Base-by-base conservation (phyloP, 106 monocot genomes). In the Allium fistulosum region DNA sequence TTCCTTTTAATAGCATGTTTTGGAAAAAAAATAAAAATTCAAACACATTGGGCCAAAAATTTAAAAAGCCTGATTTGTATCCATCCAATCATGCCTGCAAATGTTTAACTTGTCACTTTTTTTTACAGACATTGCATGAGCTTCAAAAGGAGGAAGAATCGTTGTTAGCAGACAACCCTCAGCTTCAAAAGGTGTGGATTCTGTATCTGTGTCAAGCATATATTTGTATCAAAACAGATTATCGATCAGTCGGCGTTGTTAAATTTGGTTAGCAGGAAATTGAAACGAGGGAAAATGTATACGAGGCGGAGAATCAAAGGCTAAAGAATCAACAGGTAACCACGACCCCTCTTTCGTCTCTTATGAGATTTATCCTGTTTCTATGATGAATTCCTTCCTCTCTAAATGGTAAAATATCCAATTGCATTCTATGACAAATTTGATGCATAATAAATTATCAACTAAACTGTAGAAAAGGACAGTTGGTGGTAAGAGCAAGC, bases 291-390 rank as follows among this genome's bases (percentile, higher is more conserved):
- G 56, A 8, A 45, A 68, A 53, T 9, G 68, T 51, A 15, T 68
- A 68, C 10, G 55, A 45, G 10, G 27, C 11, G 55, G 68, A 68
- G 68, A 53, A 68, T 56, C 52, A 55, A 13, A 68, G 55, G 68
- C 68, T 68, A 68, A 68, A 68, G 68, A 28, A 45, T 13, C 68
- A 46, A 55, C 68, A 56, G 68, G 68, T 68, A 56, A 68, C 55
- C 67, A 53, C 52, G 11, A 22, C 22, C 22, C 67, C 52, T 26
- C 28, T 27, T 27, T 27, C 52, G 22, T 53, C 26, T 22, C 11
- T 27, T 10, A 65, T 22, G 66, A 66, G 17, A 51, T 68, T 45
- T 68, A 55, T 68, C 11, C 26, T 52, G 27, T 56, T 68, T 64
- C 50, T 46, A 37, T 68, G 55, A 55, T 6, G 26, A 37, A 28